Percentiles rank a stretch among this genome's conserved stretches.
Conservation (phyloP, 345 rosid genomes). For the Gossypium stocksii region DNA sequence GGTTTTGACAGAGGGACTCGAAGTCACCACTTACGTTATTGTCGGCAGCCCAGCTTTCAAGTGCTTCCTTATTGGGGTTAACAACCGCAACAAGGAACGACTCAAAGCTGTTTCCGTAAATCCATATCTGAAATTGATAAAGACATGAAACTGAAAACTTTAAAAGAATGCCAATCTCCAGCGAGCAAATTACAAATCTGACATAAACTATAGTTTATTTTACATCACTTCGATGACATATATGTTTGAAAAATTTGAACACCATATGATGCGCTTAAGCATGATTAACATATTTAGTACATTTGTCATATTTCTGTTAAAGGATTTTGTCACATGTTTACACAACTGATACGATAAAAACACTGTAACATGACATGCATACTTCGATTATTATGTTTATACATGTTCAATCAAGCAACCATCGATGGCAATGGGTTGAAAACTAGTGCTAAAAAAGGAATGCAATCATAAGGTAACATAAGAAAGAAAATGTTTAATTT, state of each 20-base stretch:
- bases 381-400: not conserved
- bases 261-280: not conserved
- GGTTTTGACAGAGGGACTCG: constrained; percentile 59
- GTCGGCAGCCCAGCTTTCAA: constrained; percentile 75
- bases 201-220: not conserved
- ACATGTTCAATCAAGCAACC: not conserved
- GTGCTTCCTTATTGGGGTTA: constrained; percentile 70
- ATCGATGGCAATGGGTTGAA: not conserved
- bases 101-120: constrained; percentile 96
- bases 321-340: not conserved
- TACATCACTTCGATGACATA: too few relatives aligned
- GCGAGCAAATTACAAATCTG: not conserved
- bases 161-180: not conserved
- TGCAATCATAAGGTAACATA: not conserved
- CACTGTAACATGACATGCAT: not conserved
- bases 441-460: not conserved
- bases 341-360: not conserved
- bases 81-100: constrained; percentile 81
- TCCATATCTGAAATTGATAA: constrained; percentile 68
- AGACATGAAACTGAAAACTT: not conserved
- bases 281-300: too few relatives aligned
- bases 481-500: not conserved
- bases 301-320: too few relatives aligned
- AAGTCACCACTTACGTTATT: constrained; percentile 63
- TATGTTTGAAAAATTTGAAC: not conserved